Evolutionary conservation across 768 basidiomycete species (phyloP).

Genomic region (Hypsizygus marmoreus): DNA sequence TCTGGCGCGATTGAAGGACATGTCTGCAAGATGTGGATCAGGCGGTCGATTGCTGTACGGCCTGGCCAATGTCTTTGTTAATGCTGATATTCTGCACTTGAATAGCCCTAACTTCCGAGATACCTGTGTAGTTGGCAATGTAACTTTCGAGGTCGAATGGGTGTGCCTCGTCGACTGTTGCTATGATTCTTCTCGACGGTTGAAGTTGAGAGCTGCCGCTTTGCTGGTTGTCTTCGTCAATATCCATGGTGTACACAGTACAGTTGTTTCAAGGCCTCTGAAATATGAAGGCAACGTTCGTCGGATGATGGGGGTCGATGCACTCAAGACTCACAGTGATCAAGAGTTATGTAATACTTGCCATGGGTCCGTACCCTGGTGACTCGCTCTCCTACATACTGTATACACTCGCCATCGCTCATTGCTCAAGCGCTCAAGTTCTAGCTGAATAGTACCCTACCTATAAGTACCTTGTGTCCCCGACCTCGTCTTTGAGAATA

Average conservation of each 20-base stretch:
- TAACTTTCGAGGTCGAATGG: slow-evolving; percentile 88
- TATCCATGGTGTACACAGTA: slow-evolving; percentile 35
- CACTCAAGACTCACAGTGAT: too few relatives aligned
- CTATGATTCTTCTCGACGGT: slow-evolving; percentile 30
- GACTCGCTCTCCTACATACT: too few relatives aligned
- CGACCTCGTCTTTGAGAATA: too few relatives aligned
- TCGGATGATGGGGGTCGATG: background rate
- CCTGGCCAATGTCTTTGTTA: slow-evolving; percentile 43
- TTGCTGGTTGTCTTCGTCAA: slow-evolving; percentile 38
- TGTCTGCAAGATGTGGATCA: slow-evolving; percentile 63
- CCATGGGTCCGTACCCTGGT: too few relatives aligned
- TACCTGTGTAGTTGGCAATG: slow-evolving; percentile 76
- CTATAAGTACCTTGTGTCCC: too few relatives aligned
- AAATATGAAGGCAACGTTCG: background rate
- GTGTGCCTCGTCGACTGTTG: slow-evolving; percentile 72
- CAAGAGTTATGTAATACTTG: too few relatives aligned
- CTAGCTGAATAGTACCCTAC: too few relatives aligned
- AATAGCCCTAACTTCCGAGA: background rate
- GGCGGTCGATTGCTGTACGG: slow-evolving; percentile 73
- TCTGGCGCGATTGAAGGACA: slow-evolving; percentile 74
- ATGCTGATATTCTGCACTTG: background rate
- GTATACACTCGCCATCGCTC: too few relatives aligned
- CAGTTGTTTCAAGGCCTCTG: background rate
- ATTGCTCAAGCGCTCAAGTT: too few relatives aligned
- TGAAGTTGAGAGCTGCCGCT: slow-evolving; percentile 23